A percentile compares a stretch with the other conserved stretches of the same genome.
Conservation (phyloP, 1,284 basidiomycete species). For the Trametes hirsuta region DNA sequence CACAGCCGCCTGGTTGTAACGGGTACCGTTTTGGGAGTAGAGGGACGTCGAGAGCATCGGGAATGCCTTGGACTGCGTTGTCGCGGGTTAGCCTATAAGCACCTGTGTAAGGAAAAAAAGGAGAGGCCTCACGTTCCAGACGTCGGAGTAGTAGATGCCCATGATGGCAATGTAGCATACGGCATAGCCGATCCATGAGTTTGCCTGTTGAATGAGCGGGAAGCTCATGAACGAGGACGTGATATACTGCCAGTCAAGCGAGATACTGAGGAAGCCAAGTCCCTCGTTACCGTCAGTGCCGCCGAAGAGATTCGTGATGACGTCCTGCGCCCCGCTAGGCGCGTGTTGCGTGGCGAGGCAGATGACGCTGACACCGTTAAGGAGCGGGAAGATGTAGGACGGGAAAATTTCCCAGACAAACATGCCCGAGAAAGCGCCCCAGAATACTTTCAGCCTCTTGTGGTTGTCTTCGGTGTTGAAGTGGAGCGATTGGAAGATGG, state of each 20-base stretch:
- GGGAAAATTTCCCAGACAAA: conserved; percentile 61
- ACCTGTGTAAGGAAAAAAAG: not conserved
- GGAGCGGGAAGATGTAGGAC: conserved; percentile 63
- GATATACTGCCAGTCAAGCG: conserved; percentile 69
- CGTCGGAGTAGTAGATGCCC: conserved; percentile 62
- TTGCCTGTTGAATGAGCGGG: conserved; percentile 58
- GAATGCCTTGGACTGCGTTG: conserved; percentile 49
- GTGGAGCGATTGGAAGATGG: conserved; percentile 67
- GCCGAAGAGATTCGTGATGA: conserved; percentile 68
- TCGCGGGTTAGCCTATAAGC: not conserved
- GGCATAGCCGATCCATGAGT: conserved; percentile 57
- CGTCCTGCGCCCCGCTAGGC: conserved; percentile 42
- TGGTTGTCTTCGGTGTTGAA: conserved; percentile 49
- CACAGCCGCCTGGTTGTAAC: conserved; percentile 58
- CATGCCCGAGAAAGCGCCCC: conserved; percentile 58
- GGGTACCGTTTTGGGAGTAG: conserved; percentile 57
- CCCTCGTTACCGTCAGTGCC: conserved; percentile 67
- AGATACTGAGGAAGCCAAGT: conserved; percentile 56
- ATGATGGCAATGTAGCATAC: conserved; percentile 59
- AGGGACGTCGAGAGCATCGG: conserved; percentile 69
- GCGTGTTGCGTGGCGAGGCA: conserved; percentile 58
- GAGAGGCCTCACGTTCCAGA: conserved; percentile 51
- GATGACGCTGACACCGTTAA: conserved; percentile 61
- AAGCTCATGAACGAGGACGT: conserved; percentile 54
- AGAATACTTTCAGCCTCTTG: conserved; percentile 64